Evolutionary conservation across 2,329 filamentous ascomycete genomes (phyloP).

Genomic region (Leptodontidium sp.): DNA sequence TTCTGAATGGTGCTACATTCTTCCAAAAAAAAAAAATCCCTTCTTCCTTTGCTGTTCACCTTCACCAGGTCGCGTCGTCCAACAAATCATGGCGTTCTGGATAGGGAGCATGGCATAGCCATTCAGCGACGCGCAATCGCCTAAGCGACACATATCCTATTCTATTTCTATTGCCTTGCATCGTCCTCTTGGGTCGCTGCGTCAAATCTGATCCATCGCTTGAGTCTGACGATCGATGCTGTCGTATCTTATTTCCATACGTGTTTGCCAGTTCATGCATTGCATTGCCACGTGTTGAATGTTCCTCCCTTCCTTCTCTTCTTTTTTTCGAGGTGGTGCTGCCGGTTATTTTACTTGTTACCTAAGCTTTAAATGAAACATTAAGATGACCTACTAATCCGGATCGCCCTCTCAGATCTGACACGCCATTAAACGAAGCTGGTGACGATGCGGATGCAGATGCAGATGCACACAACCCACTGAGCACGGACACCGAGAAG

Average conservation of each 20-base stretch:
- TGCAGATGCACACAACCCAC: constrained; percentile 20
- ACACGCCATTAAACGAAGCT: constrained; percentile 34
- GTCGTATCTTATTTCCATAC: constrained; percentile 17
- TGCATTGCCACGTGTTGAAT: constrained; percentile 37
- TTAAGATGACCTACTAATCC: constrained; percentile 34
- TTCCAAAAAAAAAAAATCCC: not conserved
- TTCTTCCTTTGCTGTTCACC: constrained; percentile 6
- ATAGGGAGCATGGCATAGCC: constrained; percentile 26
- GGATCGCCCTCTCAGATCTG: constrained; percentile 30
- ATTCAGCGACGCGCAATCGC: constrained; percentile 34
- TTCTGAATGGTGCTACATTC: not conserved
- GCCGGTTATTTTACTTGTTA: constrained; percentile 28
- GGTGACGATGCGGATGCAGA: constrained; percentile 3
- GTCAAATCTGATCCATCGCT: constrained; percentile 20
- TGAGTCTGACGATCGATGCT: constrained; percentile 23
- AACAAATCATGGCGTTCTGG: constrained; percentile 26
- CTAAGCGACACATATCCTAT: constrained; percentile 36
- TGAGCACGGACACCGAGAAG: constrained; percentile 38
- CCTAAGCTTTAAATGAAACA: constrained; percentile 36
- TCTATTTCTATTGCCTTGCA: constrained; percentile 23
- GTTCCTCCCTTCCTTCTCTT: constrained; percentile 24
- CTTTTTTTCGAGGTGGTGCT: constrained; percentile 26
- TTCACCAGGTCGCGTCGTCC: constrained; percentile 20
- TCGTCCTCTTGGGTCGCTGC: constrained; percentile 17
- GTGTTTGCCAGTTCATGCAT: constrained; percentile 14